phyloP scores from a whole-genome alignment of 805 yeast genomes.

The Brettanomyces nanus region DNA sequence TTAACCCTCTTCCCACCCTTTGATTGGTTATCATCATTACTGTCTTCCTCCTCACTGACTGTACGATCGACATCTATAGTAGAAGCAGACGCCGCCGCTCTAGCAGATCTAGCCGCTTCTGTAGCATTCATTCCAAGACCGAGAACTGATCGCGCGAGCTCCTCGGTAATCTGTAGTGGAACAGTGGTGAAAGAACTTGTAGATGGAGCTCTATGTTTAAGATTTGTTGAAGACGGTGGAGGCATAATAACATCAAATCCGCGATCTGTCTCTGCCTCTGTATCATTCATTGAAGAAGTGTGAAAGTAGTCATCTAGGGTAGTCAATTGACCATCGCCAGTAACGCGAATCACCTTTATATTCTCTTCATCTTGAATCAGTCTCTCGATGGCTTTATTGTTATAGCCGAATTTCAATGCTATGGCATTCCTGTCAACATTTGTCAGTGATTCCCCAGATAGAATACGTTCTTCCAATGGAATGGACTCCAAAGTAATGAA shows the following conservation, averaged over 20 bases:
- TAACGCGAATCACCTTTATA: conserved; percentile 19
- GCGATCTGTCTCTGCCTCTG: not conserved
- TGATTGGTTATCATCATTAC: not conserved
- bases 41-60: conserved; percentile 1
- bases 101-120: too few relatives aligned
- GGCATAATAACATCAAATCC: not conserved
- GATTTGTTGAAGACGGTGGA: not conserved
- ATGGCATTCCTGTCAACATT: not conserved
- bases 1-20: conserved; percentile 4
- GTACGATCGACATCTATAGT: conserved; percentile 6
- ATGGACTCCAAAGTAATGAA: conserved; percentile 23
- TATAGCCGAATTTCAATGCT: conserved; percentile 14
- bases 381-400: conserved; percentile 21
- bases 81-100: not conserved
- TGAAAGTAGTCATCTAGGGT: conserved; percentile 24
- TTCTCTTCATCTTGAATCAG: conserved; percentile 27
- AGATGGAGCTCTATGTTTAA: not conserved
- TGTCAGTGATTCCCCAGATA: not conserved
- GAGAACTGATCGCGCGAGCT: conserved; percentile 21
- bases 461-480: conserved; percentile 14
- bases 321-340: conserved; percentile 20
- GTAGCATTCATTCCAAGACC: conserved; percentile 9
- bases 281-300: not conserved
- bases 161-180: conserved; percentile 11
- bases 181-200: not conserved